A percentile compares a stretch with the other conserved stretches of the same genome.
Conservation (phyloP, 108 stramenopile genomes). For the Skeletonema tropicum region DNA sequence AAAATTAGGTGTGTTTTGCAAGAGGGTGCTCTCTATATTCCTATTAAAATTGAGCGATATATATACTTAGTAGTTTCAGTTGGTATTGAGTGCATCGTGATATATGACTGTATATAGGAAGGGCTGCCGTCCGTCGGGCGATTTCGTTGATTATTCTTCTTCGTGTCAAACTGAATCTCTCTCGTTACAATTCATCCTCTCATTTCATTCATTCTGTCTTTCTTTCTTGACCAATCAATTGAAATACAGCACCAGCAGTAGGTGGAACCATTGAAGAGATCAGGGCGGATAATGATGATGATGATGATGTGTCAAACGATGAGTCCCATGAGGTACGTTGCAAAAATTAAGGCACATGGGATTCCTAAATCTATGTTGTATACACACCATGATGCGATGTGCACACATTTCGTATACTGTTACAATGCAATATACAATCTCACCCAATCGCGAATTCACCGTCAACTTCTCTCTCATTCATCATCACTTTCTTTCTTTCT, state of each 20-base stretch:
- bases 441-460: no score
- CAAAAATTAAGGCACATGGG: background rate
- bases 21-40: no score
- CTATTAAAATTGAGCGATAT: no score
- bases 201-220: background rate
- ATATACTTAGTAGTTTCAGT: no score
- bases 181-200: no score
- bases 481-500: background rate
- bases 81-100: background rate
- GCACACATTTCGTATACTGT: background rate
- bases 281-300: background rate
- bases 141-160: no score
- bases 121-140: background rate
- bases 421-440: background rate
- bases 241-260: background rate
- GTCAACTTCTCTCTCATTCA: no score
- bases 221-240: background rate
- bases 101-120: background rate
- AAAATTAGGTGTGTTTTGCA: no score
- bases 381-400: background rate
- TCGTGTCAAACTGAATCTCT: no score
- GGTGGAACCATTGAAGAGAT: background rate
- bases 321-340: conserved; percentile 1
- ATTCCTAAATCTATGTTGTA: no score
- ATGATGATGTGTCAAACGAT: background rate